Conservation (phyloP, 179 eudicot species). For the Nepenthes alata region DNA sequence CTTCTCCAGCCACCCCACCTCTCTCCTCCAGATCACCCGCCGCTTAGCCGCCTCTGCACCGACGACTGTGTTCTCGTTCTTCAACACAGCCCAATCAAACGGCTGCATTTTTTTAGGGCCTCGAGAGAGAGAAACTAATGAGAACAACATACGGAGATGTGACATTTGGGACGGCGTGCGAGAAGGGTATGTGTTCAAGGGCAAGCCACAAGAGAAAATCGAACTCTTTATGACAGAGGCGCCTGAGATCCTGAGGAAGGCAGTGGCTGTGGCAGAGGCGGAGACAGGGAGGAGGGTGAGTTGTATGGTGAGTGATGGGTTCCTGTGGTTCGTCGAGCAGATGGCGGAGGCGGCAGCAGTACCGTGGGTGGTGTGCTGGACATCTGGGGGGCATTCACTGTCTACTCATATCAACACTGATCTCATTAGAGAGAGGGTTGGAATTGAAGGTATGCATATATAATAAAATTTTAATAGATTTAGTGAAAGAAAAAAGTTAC, state of each 20-base stretch:
- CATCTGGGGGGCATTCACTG: slow-evolving; percentile 17
- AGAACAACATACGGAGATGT: slow-evolving; percentile 2
- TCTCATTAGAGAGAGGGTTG: slow-evolving; percentile 14
- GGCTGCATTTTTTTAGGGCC: not conserved
- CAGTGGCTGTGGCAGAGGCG: not conserved
- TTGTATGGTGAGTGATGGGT: slow-evolving; percentile 1
- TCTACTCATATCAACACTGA: slow-evolving; percentile 17
- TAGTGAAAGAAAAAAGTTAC: too few relatives aligned
- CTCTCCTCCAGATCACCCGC: slow-evolving; percentile 14
- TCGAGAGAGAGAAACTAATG: not conserved
- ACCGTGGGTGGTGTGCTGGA: slow-evolving; percentile 14
- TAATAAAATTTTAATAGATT: too few relatives aligned
- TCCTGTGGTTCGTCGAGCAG: slow-evolving; percentile 15
- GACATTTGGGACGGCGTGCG: slow-evolving; percentile 18
- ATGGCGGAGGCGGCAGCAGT: slow-evolving; percentile 14
- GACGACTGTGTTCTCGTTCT: not conserved
- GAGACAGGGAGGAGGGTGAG: slow-evolving; percentile 1
- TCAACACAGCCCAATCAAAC: slow-evolving; percentile 2
- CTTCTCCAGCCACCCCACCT: slow-evolving; percentile 12
- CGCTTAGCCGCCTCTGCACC: slow-evolving; percentile 14
- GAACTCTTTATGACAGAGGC: slow-evolving; percentile 15
- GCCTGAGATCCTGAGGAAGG: not conserved
- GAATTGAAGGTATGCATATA: slow-evolving; percentile 4
- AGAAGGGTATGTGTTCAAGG: slow-evolving; percentile 10
- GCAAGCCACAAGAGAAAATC: slow-evolving; percentile 12